Percentiles rank a stretch among this genome's conserved stretches.
Evolutionary conservation across 2,329 filamentous ascomycete species (phyloP).

Genomic region (Tolypocladium endophyticum): DNA sequence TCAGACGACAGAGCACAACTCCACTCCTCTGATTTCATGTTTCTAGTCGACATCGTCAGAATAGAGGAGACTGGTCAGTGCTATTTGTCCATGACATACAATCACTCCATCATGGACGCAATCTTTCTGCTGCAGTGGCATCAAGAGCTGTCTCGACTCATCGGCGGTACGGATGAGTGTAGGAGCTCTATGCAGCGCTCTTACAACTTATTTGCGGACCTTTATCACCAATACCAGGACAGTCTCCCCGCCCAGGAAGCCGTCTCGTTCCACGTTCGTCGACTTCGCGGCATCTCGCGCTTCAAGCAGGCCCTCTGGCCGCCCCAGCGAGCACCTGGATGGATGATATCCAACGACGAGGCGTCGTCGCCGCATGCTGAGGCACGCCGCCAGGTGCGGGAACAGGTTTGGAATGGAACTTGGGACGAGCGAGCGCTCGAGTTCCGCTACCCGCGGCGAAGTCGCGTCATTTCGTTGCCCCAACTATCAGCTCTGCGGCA

Average conservation of each 20-base stretch:
- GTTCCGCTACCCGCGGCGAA: conserved; percentile 19
- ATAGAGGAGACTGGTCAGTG: conserved; percentile 5
- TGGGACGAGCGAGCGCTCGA: conserved; percentile 14
- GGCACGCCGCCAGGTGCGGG: conserved; percentile 12
- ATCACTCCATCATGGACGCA: conserved; percentile 24
- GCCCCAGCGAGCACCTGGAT: conserved; percentile 18
- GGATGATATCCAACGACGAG: conserved; percentile 21
- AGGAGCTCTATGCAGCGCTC: conserved; percentile 13
- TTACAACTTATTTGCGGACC: conserved; percentile 20
- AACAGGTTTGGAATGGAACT: conserved; percentile 16
- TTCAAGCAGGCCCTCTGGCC: conserved; percentile 21
- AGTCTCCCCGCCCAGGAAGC: conserved; percentile 15
- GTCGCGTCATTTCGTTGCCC: conserved; percentile 16
- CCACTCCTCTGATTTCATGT: conserved; percentile 18
- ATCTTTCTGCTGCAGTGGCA: conserved; percentile 21
- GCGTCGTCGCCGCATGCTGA: conserved; percentile 7
- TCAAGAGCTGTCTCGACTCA: conserved; percentile 19
- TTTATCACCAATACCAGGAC: conserved; percentile 18
- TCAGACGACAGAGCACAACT: conserved; percentile 8
- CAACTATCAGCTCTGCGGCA: conserved; percentile 12
- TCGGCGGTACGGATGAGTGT: conserved; percentile 9
- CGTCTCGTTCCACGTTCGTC: conserved; percentile 17
- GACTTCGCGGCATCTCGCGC: conserved; percentile 24
- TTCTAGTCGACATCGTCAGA: conserved; percentile 15
- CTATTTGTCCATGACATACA: conserved; percentile 19